These are phyloP conservation scores for Lepraria neglecta DNA, from an alignment of 495 filamentous ascomycete genomes.

Conservation along the genomic window DNA sequence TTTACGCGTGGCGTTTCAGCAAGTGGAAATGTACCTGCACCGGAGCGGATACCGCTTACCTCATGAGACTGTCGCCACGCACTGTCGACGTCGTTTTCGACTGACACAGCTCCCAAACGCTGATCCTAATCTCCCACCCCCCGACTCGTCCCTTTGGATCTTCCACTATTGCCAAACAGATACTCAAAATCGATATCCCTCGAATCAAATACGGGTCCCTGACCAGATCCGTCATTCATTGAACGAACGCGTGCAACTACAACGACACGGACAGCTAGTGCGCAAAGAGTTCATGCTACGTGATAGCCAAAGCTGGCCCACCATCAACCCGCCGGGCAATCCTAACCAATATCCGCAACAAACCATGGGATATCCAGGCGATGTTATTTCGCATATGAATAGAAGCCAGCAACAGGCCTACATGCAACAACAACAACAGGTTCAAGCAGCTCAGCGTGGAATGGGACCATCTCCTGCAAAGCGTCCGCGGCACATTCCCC, in stretches of 20 bases:
- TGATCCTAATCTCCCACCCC: constrained; percentile 51
- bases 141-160: constrained; percentile 83
- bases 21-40: constrained; percentile 77
- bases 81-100: constrained; percentile 76
- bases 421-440: constrained; percentile 27
- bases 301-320: constrained; percentile 83
- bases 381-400: constrained; percentile 30
- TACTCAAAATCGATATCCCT: constrained; percentile 61
- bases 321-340: constrained; percentile 59
- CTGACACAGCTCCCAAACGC: constrained; percentile 55
- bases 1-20: constrained; percentile 35
- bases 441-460: constrained; percentile 17
- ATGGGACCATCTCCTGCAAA: constrained; percentile 26
- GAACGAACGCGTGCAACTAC: constrained; percentile 59
- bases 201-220: constrained; percentile 52
- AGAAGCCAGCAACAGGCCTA: constrained; percentile 28
- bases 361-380: constrained; percentile 29
- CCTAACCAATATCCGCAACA: constrained; percentile 28
- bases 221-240: constrained; percentile 56
- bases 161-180: constrained; percentile 83
- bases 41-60: constrained; percentile 66
- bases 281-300: constrained; percentile 92
- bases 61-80: constrained; percentile 61
- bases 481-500: constrained; percentile 21
- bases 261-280: constrained; percentile 70